Evolutionary conservation across 2,329 filamentous ascomycete species (phyloP).

Genomic region (Xylariaceae sp.): DNA sequence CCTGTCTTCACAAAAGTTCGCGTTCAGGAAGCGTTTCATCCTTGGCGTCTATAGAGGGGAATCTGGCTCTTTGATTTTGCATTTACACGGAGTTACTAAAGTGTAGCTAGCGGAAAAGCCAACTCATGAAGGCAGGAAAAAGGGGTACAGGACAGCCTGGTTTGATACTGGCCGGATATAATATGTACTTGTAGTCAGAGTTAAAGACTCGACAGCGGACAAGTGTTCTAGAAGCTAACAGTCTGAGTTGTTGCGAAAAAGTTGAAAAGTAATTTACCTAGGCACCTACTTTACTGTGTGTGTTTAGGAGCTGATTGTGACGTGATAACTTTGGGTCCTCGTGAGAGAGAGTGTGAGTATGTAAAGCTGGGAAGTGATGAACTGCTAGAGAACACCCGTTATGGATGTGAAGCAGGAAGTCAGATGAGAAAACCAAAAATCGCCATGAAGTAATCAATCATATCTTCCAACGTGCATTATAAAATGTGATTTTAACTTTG

Average conservation of each 20-base stretch:
- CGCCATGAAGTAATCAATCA: no score
- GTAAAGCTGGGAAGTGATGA: no score
- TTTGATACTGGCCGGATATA: background rate
- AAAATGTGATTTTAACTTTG: no score
- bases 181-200: background rate
- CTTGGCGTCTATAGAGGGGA: background rate
- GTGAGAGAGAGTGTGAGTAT: background rate
- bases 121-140: background rate
- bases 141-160: no score
- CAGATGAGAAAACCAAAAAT: no score
- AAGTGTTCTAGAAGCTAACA: no score
- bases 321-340: background rate
- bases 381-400: no score
- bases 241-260: background rate
- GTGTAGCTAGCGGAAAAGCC: background rate
- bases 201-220: background rate
- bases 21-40: background rate
- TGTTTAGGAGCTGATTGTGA: background rate
- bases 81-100: slow-evolving; percentile 10
- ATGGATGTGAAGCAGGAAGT: no score
- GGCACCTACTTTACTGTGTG: background rate
- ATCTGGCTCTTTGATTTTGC: slow-evolving; percentile 1
- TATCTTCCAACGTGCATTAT: no score
- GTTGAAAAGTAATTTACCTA: no score
- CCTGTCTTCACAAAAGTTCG: background rate